These are phyloP conservation scores for Phytophthora sp. DNA, from an alignment of 352 stramenopile genomes.

Conservation along the genomic window DNA sequence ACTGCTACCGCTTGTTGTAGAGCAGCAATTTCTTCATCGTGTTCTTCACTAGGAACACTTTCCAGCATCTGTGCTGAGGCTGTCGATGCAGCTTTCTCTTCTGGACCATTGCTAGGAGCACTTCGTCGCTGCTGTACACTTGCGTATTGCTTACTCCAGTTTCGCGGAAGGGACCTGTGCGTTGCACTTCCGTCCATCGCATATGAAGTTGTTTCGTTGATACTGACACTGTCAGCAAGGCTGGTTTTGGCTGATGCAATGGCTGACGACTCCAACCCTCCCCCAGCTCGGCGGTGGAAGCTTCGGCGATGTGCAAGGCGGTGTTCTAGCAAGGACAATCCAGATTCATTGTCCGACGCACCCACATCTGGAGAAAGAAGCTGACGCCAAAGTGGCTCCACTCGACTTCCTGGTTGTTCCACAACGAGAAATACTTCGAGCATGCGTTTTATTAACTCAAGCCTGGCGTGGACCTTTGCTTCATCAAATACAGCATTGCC, in stretches of 20 bases:
- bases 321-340: conserved; percentile 57
- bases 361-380: conserved; percentile 63
- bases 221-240: conserved; percentile 11
- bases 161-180: conserved; percentile 54
- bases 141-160: conserved; percentile 68
- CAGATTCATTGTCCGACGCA: conserved; percentile 43
- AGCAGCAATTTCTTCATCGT: conserved; percentile 33
- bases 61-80: not conserved
- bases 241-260: conserved; percentile 6
- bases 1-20: conserved; percentile 49
- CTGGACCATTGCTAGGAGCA: conserved; percentile 19
- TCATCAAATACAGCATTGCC: conserved; percentile 42
- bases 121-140: conserved; percentile 32
- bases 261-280: conserved; percentile 7
- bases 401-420: conserved; percentile 1
- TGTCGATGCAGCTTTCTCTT: conserved; percentile 22
- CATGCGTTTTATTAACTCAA: conserved; percentile 56
- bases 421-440: conserved; percentile 68
- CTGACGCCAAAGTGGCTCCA: conserved; percentile 31
- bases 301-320: conserved; percentile 58
- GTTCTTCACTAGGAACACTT: not conserved
- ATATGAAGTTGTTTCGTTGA: conserved; percentile 16
- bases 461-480: conserved; percentile 58
- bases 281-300: conserved; percentile 40
- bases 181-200: conserved; percentile 4